Evolutionary conservation across 2,329 filamentous ascomycete genomes (phyloP).

Genomic region (Colletotrichum caudatum): DNA sequence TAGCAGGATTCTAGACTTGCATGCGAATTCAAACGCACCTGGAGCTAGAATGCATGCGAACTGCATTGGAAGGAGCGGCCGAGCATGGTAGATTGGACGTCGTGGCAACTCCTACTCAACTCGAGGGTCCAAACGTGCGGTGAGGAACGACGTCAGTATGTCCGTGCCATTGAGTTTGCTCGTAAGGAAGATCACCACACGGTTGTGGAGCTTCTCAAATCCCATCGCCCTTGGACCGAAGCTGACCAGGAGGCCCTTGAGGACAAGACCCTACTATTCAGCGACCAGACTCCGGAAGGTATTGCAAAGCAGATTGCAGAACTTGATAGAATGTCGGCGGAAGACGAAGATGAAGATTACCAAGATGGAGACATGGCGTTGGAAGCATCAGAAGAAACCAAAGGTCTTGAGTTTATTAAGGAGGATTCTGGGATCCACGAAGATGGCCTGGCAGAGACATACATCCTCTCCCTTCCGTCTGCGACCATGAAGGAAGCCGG

Average conservation of each 20-base stretch:
- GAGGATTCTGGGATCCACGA: neutral
- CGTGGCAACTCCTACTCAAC: neutral
- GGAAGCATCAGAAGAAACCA: too few relatives aligned
- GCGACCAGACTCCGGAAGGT: neutral
- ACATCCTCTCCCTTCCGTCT: neutral
- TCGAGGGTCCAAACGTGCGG: neutral
- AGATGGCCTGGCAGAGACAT: neutral
- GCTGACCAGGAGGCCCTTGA: neutral
- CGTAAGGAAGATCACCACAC: neutral
- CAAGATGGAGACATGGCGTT: neutral
- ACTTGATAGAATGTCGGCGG: accelerated
- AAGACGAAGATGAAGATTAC: neutral
- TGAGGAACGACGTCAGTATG: neutral
- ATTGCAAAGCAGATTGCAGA: neutral
- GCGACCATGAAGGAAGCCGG: neutral
- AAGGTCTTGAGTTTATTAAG: too few relatives aligned
- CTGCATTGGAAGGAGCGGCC: constrained; percentile 1
- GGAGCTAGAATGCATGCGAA: accelerated
- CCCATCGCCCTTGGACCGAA: neutral
- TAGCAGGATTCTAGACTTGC: neutral
- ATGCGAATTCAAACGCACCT: neutral
- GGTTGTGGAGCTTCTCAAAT: neutral
- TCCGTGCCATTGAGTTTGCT: constrained; percentile 9
- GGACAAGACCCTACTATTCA: accelerated
- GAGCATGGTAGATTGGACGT: neutral